phyloP scores from a whole-genome alignment of 108 stramenopile genomes.

The Chaetoceros muelleri region DNA sequence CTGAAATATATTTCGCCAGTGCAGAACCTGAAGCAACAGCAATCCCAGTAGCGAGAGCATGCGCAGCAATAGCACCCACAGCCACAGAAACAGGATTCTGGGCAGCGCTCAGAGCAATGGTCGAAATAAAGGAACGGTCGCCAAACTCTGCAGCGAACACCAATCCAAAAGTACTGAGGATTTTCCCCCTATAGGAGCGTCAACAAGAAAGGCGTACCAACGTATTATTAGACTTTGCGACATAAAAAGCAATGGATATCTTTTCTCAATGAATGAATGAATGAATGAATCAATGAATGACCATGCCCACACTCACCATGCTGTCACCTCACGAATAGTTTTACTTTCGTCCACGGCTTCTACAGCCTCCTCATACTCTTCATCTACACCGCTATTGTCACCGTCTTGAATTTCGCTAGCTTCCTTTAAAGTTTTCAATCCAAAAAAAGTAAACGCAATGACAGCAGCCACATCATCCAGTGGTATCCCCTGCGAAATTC shows the following conservation, averaged over 20 bases:
- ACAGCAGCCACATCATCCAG: constrained; percentile 88
- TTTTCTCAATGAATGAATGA: constrained; percentile 3
- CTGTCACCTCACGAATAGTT: constrained; percentile 25
- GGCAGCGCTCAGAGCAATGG: constrained; percentile 93
- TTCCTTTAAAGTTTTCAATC: constrained; percentile 89
- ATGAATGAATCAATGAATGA: not conserved
- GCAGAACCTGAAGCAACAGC: constrained; percentile 77
- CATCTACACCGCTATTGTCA: constrained; percentile 73
- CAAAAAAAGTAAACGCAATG: constrained; percentile 95
- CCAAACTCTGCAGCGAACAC: constrained; percentile 95
- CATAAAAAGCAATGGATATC: not conserved
- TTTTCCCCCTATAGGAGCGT: constrained; percentile 46
- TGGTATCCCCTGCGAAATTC: constrained; percentile 67
- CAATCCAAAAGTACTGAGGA: constrained; percentile 67
- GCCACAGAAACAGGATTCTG: constrained; percentile 93
- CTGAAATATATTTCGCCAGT: constrained; percentile 84
- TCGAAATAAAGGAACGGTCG: constrained; percentile 93
- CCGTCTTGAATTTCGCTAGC: constrained; percentile 65
- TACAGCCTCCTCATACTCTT: constrained; percentile 94
- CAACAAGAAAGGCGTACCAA: too few species aligned
- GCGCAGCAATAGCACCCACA: constrained; percentile 89
- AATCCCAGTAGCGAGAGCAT: constrained; percentile 83
- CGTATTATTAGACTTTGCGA: too few species aligned
- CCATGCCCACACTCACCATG: constrained; percentile 26
- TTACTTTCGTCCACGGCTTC: constrained; percentile 63